These are phyloP conservation scores for Digitaria exilis DNA, from an alignment of 202 grass and related monocot species.

Conservation along the genomic window DNA sequence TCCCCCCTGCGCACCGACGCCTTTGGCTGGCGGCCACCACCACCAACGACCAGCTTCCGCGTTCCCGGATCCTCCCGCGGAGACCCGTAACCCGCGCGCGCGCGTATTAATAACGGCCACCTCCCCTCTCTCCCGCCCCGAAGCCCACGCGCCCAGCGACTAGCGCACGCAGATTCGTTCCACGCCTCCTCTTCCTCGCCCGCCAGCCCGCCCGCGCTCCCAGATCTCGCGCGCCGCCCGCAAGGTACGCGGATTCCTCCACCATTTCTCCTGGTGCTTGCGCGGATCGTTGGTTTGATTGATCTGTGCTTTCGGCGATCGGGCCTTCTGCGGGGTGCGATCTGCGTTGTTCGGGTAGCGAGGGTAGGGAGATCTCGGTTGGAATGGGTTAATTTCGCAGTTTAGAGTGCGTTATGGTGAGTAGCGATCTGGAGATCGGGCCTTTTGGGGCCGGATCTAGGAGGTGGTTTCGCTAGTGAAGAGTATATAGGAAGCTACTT, in stretches of 20 bases:
- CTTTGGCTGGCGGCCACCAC: neutral
- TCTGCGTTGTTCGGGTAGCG: neutral
- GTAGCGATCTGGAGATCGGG: neutral
- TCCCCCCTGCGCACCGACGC: conserved; percentile 18
- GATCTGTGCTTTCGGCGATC: neutral
- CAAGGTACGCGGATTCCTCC: conserved; percentile 24
- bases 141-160: conserved; percentile 9
- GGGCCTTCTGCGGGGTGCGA: neutral
- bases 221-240: conserved; percentile 33
- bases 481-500: no score
- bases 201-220: neutral
- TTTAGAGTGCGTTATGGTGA: neutral
- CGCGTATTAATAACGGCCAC: conserved; percentile 42
- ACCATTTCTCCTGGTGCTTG: neutral
- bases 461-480: neutral
- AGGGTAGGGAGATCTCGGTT: neutral
- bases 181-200: neutral
- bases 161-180: conserved; percentile 25
- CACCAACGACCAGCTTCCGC: conserved; percentile 36
- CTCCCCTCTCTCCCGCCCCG: conserved; percentile 5
- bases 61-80: conserved; percentile 39
- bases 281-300: neutral
- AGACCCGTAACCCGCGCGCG: conserved; percentile 36
- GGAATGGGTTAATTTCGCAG: neutral
- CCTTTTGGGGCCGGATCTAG: conserved; percentile 21